Conservation (phyloP, 2,329 filamentous ascomycete species). For the Fusarium piperis region DNA sequence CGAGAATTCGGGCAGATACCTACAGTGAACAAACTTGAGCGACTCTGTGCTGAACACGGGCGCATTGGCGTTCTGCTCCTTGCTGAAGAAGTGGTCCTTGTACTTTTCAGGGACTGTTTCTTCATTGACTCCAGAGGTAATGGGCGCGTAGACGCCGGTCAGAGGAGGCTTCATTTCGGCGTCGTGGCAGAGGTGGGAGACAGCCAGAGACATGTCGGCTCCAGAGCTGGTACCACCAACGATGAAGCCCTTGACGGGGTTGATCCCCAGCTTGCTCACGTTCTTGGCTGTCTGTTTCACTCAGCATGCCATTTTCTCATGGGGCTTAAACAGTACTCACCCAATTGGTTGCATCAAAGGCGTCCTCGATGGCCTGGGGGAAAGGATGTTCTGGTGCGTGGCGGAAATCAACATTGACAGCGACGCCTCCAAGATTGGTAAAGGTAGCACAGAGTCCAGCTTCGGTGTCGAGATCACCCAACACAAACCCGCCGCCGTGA, state of each 20-base stretch:
- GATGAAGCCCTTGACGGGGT: conserved; percentile 33
- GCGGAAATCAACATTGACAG: conserved; percentile 42
- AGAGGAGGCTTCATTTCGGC: conserved; percentile 31
- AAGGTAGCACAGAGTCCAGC: conserved; percentile 40
- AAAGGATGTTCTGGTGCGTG: conserved; percentile 44
- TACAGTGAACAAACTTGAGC: conserved; percentile 39
- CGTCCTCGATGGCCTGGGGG: conserved; percentile 42
- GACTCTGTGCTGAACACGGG: conserved; percentile 38
- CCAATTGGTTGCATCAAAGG: conserved; percentile 43
- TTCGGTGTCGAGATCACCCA: conserved; percentile 41
- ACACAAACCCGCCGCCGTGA: conserved; percentile 41
- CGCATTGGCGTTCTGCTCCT: conserved; percentile 39
- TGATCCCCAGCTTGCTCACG: conserved; percentile 34
- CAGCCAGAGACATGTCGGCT: conserved; percentile 41
- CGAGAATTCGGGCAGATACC: not conserved
- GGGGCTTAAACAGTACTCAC: not conserved
- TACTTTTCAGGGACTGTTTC: conserved; percentile 42
- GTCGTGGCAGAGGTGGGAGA: conserved; percentile 39
- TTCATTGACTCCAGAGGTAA: conserved; percentile 32
- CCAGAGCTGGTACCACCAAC: conserved; percentile 44
- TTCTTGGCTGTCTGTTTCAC: conserved; percentile 29
- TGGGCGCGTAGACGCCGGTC: conserved; percentile 42
- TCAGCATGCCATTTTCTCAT: not conserved
- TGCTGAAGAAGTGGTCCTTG: conserved; percentile 41
- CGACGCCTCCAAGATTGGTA: conserved; percentile 39